Evolutionary conservation across 1,284 basidiomycete genomes (phyloP).

Genomic region (Ustilago sp.): DNA sequence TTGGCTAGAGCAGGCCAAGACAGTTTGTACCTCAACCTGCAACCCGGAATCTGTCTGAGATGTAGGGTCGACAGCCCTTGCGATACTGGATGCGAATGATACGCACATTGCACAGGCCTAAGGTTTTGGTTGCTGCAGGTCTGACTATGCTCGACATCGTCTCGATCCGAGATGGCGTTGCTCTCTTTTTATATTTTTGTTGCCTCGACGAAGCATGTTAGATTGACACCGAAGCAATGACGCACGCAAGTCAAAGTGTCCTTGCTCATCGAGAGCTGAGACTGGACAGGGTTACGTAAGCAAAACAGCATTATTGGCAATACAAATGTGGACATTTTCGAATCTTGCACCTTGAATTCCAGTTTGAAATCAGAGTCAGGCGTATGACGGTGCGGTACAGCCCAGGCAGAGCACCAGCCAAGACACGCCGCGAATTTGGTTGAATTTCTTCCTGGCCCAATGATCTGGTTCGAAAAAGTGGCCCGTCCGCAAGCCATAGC

Average conservation of each 20-base stretch:
- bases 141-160: too few species aligned
- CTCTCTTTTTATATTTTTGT: background rate
- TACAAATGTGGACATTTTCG: conserved; percentile 3
- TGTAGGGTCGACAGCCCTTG: background rate
- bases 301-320: background rate
- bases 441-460: background rate
- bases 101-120: background rate
- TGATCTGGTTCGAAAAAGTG: background rate
- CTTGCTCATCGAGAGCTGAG: conserved; percentile 8
- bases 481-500: conserved; percentile 11
- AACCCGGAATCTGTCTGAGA: background rate
- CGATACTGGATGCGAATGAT: background rate
- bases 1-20: background rate
- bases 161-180: conserved; percentile 6
- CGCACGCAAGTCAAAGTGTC: background rate
- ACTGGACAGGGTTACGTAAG: background rate
- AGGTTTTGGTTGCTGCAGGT: background rate
- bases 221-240: background rate
- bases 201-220: background rate
- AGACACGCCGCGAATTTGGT: background rate
- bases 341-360: conserved; percentile 3
- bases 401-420: background rate
- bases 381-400: conserved; percentile 32
- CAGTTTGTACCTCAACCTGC: conserved; percentile 4
- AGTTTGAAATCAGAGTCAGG: background rate